Base-by-base conservation (phyloP, 2,329 filamentous ascomycete genomes). In the Ascosphaera apis region DNA sequence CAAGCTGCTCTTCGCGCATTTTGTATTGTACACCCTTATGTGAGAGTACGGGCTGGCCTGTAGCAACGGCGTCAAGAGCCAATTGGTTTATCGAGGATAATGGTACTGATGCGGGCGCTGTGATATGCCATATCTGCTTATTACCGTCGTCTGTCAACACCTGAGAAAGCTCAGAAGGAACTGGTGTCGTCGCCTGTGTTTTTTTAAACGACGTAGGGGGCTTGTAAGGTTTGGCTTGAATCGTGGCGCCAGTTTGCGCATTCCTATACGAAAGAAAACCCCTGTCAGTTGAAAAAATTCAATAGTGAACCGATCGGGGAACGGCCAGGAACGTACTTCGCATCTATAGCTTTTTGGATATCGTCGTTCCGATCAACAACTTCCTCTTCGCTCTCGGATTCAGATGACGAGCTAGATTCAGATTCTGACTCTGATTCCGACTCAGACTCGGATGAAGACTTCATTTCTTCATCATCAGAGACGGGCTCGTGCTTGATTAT, bases 61-160 rank as follows among this genome's bases (percentile, higher is more conserved):
- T 50, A 39, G 54, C 38, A 16, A 57, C 52, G 33, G 53, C 54
- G 31, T 54, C 48, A 31, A 60, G 46, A 11, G 59, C 53, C 31
- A 63, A 48, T 37, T 61, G 53, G 41, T 61, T 56, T 36, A 65
- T 48, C 34, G 56, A 53, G 5, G 53, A 53, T 23, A 64, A 41
- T 13, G 59, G 55, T 13, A 64, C 49, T 33, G 48, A 55, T 3
- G 54, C 47, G 2, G 61, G 61, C 1, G 57, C 58, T 13, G 56
- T 57, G 38, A 65, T 59, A 41, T 64, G 58, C 49, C 59, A 59
- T 34, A 65, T 44, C 45, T 63, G 55, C 43, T 63, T 64, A 36
- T 54, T 55, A 35, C 45, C 45, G 35, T 60, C 47, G 35, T 58
- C 47, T 27, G 55, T 53, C 30, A 57, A 48, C 16, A 52, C 37